Evolutionary conservation across 352 stramenopile genomes (phyloP).

Genomic region (Elongisporangium senticosum): DNA sequence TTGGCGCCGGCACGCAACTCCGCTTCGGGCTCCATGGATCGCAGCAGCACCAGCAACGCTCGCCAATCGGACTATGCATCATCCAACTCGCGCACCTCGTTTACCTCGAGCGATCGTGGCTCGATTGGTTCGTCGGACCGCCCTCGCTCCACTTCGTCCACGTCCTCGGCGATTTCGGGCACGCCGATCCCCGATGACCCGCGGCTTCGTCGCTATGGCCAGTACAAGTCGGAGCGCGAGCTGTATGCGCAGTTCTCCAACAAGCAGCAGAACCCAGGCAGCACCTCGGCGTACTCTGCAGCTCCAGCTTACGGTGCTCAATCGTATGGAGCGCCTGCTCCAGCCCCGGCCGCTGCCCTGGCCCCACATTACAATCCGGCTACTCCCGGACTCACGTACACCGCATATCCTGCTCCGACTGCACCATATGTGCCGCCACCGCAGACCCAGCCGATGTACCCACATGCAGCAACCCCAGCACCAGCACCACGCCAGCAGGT

Average conservation of each 20-base stretch:
- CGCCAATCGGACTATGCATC: not conserved
- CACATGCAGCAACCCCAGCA: constrained; percentile 24
- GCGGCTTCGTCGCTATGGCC: constrained; percentile 55
- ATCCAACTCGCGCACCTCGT: constrained; percentile 8
- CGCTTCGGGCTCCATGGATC: constrained; percentile 18
- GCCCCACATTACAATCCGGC: constrained; percentile 45
- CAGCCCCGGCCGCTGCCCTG: constrained; percentile 16
- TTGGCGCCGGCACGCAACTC: constrained; percentile 2
- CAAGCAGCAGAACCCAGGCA: constrained; percentile 22
- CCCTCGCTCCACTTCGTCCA: constrained; percentile 9
- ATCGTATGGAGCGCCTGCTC: constrained; percentile 9
- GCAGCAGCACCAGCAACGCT: constrained; percentile 6
- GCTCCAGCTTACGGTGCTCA: constrained; percentile 2
- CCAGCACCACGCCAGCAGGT: constrained; percentile 23
- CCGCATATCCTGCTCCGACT: constrained; percentile 46
- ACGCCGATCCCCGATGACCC: constrained; percentile 53
- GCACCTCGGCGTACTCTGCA: constrained; percentile 4
- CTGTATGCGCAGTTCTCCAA: constrained; percentile 76
- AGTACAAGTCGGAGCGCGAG: constrained; percentile 79
- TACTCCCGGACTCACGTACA: constrained; percentile 50
- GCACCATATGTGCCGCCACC: constrained; percentile 26
- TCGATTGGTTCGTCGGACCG: constrained; percentile 19
- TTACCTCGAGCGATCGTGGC: constrained; percentile 10
- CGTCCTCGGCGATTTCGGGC: constrained; percentile 14
- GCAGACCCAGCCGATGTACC: constrained; percentile 32